phyloP scores from a whole-genome alignment of 2,329 filamentous ascomycete species.

The Fonsecaea pedrosoi region DNA sequence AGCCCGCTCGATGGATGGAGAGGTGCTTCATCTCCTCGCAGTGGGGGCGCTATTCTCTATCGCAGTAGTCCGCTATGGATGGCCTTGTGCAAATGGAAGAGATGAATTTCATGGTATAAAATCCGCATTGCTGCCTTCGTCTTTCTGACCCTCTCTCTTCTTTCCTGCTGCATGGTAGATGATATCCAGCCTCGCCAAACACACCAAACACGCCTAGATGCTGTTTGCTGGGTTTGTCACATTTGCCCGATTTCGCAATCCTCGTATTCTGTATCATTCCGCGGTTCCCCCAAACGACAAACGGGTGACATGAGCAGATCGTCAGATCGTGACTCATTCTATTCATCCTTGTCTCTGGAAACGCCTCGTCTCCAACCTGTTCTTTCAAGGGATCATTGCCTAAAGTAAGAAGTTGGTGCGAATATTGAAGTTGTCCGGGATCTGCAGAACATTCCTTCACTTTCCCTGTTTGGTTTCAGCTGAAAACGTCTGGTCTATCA shows the following conservation, averaged over 20 bases:
- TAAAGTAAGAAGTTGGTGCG: not conserved
- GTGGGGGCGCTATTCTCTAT: not conserved
- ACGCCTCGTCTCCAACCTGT: not conserved
- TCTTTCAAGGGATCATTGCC: not conserved
- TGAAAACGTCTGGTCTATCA: not conserved
- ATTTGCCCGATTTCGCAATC: not conserved
- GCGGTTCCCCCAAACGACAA: not conserved
- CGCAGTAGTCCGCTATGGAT: not conserved
- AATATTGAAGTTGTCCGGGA: not conserved
- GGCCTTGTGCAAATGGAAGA: conserved; percentile 8
- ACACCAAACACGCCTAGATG: not conserved
- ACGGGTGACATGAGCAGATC: not conserved
- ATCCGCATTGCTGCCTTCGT: not conserved
- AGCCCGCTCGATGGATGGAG: not conserved
- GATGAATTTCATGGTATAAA: conserved; percentile 6
- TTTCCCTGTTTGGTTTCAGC: not conserved
- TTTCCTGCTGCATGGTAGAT: not conserved
- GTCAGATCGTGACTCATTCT: not conserved
- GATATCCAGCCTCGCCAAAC: not conserved
- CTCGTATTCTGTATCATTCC: not conserved
- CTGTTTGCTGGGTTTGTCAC: not conserved
- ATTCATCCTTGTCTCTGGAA: not conserved
- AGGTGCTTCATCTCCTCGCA: not conserved
- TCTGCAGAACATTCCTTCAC: not conserved
- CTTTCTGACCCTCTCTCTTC: not conserved